These are phyloP conservation scores for Dipodascopsis tothii DNA, from an alignment of 805 yeast species.

Conservation along the genomic window DNA sequence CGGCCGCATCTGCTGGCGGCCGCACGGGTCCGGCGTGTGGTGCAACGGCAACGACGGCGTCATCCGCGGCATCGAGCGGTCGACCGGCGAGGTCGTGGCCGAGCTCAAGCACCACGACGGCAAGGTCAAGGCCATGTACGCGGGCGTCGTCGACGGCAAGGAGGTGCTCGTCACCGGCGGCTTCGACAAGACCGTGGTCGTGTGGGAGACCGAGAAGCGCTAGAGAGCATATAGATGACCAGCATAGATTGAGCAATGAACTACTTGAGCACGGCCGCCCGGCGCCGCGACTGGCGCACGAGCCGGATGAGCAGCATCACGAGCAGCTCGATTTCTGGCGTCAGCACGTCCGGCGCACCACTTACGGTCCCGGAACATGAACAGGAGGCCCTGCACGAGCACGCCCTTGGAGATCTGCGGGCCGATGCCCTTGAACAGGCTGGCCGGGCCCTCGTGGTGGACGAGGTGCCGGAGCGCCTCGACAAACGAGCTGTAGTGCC, in stretches of 20 bases:
- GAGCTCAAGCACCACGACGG: constrained; percentile 38
- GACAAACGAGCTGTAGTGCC: constrained; percentile 44
- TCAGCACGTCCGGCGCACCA: constrained; percentile 24
- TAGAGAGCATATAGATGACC: not conserved
- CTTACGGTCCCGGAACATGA: constrained; percentile 65
- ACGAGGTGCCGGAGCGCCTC: constrained; percentile 55
- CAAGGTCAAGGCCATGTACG: constrained; percentile 42
- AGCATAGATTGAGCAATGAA: not conserved
- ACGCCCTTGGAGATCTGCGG: constrained; percentile 80
- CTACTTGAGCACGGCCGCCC: constrained; percentile 4
- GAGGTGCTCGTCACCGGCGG: constrained; percentile 45
- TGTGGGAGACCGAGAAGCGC: constrained; percentile 29
- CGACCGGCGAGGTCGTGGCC: constrained; percentile 33
- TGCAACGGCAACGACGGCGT: constrained; percentile 62
- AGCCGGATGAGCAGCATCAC: constrained; percentile 23
- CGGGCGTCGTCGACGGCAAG: constrained; percentile 27
- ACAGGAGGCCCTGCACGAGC: constrained; percentile 73
- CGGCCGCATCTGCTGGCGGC: constrained; percentile 43
- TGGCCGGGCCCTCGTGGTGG: constrained; percentile 53
- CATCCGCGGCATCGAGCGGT: constrained; percentile 52
- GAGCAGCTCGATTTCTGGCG: constrained; percentile 25
- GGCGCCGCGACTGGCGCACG: constrained; percentile 7
- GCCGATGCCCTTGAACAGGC: constrained; percentile 71
- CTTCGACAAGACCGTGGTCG: constrained; percentile 35
- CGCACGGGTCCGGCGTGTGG: constrained; percentile 50